Evolutionary conservation across 164 flowering plant species (phyloP), one percentile per base, ranked within the genome.

Genomic region (Kalanchoe fedtschenkoi): DNA sequence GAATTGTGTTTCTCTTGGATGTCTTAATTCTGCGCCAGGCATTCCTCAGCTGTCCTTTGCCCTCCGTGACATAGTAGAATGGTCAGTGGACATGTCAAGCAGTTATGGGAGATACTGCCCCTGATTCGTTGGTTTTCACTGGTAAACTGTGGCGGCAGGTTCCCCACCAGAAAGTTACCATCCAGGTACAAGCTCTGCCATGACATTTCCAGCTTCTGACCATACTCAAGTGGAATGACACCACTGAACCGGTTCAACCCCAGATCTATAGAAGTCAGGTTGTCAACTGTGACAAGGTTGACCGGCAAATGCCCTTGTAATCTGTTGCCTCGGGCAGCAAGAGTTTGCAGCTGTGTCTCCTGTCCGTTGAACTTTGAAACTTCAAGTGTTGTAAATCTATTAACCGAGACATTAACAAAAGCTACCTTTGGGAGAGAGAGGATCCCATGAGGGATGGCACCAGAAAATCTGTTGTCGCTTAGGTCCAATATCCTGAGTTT

Each of bases 391-490:
- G 70, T 68, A 61, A 77, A 75, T 24, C 67, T 61, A 65, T 80
- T 80, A 7, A 41, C 22, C 4, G 83, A 80, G 9, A 71, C 66
- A 34, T 80, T 66, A 22, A 77, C 5, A 42, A n/a, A 26, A n/a
- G 26, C 64, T 6, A 75, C 24, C 35, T 47, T 39, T 4, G 83
- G 77, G 60, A 79, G 59, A 1, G 72, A 30, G 5, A 71, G 61
- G 15, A 79, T 32, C 3, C 46, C 70, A 1, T 29, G 34, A 38
- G 44, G 42, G n/a, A 80, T 73, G 26, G 47, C 0, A 6, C 84
- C 81, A 1, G 76, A 68, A 37, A 80, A 64, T 66, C 77, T 71
- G 66, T 76, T 80, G 22, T 68, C 68, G 56, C 80, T 77, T 28
- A 76, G 3, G 42, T 80, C 78, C 13, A 77, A 9, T 39, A 39